These are phyloP conservation scores for Eimeria acervulina DNA, from an alignment of 169 alveolate genomes.

Conservation along the genomic window DNA sequence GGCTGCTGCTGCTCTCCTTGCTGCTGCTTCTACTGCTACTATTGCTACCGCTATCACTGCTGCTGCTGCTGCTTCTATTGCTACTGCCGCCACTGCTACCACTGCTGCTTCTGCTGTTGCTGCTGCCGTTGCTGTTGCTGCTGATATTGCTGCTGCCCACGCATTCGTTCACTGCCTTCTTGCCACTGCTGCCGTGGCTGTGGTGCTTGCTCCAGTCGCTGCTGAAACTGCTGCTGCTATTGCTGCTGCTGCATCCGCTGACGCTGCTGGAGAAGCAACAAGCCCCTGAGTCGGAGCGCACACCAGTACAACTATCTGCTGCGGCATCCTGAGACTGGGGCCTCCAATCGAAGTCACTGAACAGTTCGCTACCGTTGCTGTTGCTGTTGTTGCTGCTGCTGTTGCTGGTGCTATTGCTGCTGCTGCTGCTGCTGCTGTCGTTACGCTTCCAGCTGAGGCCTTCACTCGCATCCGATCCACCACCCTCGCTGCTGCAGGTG, in stretches of 20 bases:
- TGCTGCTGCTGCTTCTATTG: not conserved
- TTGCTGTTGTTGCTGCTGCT: conserved; percentile 56
- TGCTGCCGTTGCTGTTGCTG: not conserved
- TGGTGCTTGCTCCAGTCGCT: not conserved
- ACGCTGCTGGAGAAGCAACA: not conserved
- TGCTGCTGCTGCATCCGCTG: conserved; percentile 13
- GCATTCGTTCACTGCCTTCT: not conserved
- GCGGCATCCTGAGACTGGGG: conserved; percentile 18
- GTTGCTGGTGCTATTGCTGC: not conserved
- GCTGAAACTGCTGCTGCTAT: not conserved
- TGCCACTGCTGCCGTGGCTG: not conserved
- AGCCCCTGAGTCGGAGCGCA: not conserved
- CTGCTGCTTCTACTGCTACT: not conserved
- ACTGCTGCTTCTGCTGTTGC: conserved; percentile 1
- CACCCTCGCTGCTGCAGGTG: conserved; percentile 34
- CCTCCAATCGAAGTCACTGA: conserved; percentile 54
- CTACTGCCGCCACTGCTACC: conserved; percentile 15
- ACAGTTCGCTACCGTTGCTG: conserved; percentile 58
- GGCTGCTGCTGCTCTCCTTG: conserved; percentile 3
- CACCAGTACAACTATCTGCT: not conserved
- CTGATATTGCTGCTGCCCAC: conserved; percentile 36
- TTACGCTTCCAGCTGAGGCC: not conserved
- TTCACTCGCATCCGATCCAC: conserved; percentile 8
- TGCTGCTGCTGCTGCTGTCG: conserved; percentile 54
- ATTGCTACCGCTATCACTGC: not conserved